Percentiles rank a stretch among this genome's conserved stretches.
phyloP scores from a whole-genome alignment of 2,329 filamentous ascomycete species.

The Fusarium sp. region DNA sequence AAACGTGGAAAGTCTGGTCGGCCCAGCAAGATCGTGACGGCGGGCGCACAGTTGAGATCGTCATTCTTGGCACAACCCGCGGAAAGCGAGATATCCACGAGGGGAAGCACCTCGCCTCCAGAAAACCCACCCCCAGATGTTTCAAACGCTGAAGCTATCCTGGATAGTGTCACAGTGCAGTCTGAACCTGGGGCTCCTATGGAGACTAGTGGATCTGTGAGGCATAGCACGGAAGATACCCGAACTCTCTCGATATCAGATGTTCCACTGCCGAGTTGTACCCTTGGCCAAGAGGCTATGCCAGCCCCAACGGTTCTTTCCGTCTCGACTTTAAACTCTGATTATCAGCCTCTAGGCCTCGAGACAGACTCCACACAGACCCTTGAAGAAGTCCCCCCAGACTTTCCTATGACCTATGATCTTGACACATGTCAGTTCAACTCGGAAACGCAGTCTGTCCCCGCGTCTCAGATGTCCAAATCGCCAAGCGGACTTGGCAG shows the following conservation, averaged over 20 bases:
- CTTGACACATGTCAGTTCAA: too few species aligned
- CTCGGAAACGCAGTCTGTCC: background rate
- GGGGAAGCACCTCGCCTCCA: background rate
- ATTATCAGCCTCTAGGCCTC: background rate
- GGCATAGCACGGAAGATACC: background rate
- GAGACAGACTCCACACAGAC: background rate
- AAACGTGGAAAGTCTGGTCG: background rate
- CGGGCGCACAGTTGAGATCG: background rate
- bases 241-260: background rate
- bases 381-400: background rate
- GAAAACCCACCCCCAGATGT: too few species aligned
- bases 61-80: background rate
- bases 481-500: background rate
- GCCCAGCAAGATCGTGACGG: background rate
- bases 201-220: background rate
- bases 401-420: background rate
- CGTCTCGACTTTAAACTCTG: background rate
- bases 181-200: background rate
- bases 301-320: background rate
- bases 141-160: background rate
- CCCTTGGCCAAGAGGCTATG: background rate
- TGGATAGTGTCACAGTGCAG: background rate
- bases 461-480: too few species aligned
- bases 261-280: background rate
- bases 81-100: background rate